A percentile compares a stretch with the other conserved stretches of the same genome.
phyloP scores from a whole-genome alignment of 768 basidiomycete genomes.

The Mycena rebaudengoi region DNA sequence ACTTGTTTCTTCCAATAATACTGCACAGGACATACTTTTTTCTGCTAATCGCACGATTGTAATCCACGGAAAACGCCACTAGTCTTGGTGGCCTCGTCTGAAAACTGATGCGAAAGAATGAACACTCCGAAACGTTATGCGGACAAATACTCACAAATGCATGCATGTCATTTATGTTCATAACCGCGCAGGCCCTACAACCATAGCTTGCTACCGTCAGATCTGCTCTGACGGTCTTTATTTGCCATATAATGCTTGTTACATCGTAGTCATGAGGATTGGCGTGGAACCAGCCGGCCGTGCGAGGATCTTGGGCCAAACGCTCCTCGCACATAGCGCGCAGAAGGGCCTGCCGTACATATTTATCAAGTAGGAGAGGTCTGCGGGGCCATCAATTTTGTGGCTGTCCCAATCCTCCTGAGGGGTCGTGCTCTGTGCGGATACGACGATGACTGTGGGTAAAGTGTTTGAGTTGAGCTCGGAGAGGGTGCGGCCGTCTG shows the following conservation, averaged over 20 bases:
- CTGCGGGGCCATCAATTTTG: conserved; percentile 18
- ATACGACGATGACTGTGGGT: conserved; percentile 18
- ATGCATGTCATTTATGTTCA: conserved; percentile 12
- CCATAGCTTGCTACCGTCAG: conserved; percentile 11
- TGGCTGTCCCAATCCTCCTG: conserved; percentile 19
- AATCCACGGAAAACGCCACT: conserved; percentile 17
- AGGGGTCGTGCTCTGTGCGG: not conserved
- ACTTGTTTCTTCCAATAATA: too few relatives aligned
- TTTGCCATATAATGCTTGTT: conserved; percentile 4
- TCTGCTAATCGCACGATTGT: too few relatives aligned
- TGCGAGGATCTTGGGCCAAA: not conserved
- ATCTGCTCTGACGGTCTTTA: conserved; percentile 19
- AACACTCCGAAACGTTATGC: not conserved
- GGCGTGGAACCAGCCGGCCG: conserved; percentile 15
- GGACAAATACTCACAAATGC: conserved; percentile 7
- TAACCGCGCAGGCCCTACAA: conserved; percentile 1
- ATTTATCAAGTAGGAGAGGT: not conserved
- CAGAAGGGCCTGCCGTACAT: conserved; percentile 17
- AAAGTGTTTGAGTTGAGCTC: conserved; percentile 9
- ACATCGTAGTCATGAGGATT: not conserved
- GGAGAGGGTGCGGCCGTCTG: conserved; percentile 18
- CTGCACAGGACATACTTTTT: too few relatives aligned
- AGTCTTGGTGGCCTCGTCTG: conserved; percentile 9
- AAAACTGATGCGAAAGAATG: conserved; percentile 1
- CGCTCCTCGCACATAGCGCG: conserved; percentile 17